These are phyloP conservation scores for Lepiota brunneoincarnata DNA, from an alignment of 768 basidiomycete genomes.

Conservation along the genomic window DNA sequence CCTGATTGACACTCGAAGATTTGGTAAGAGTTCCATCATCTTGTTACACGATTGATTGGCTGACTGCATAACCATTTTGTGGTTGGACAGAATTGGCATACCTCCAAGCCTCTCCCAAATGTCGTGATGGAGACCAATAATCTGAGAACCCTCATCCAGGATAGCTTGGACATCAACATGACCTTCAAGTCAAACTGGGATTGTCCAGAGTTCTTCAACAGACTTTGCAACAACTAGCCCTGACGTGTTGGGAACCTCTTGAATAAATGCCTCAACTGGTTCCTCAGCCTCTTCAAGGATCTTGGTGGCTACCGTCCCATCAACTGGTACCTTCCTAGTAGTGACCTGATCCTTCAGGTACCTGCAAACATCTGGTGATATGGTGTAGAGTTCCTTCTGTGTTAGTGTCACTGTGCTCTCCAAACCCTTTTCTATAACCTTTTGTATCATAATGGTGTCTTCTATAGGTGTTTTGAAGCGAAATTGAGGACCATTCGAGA, in stretches of 20 bases:
- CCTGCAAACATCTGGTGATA: constrained; percentile 16
- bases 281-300: neutral
- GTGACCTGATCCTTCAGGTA: constrained; percentile 14
- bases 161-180: constrained; percentile 11
- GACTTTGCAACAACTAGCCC: constrained; percentile 13
- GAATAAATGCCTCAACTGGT: neutral
- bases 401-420: constrained; percentile 16
- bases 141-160: constrained; percentile 18
- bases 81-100: constrained; percentile 10
- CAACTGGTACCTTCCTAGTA: constrained; percentile 1
- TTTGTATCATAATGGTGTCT: constrained; percentile 3
- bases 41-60: constrained; percentile 14
- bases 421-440: constrained; percentile 9
- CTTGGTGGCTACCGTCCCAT: neutral
- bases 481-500: constrained; percentile 8
- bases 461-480: constrained; percentile 15
- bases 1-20: constrained; percentile 16
- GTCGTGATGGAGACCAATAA: constrained; percentile 10
- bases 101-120: constrained; percentile 16
- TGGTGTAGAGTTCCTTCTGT: constrained; percentile 13
- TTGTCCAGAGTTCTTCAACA: constrained; percentile 13
- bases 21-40: constrained; percentile 16
- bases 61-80: constrained; percentile 19
- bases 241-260: neutral
- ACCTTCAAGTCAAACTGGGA: constrained; percentile 12